A percentile compares a stretch with the other conserved stretches of the same genome.
Conservation (phyloP, 139 green algal genomes). For the Limnomonas spitsbergensis region DNA sequence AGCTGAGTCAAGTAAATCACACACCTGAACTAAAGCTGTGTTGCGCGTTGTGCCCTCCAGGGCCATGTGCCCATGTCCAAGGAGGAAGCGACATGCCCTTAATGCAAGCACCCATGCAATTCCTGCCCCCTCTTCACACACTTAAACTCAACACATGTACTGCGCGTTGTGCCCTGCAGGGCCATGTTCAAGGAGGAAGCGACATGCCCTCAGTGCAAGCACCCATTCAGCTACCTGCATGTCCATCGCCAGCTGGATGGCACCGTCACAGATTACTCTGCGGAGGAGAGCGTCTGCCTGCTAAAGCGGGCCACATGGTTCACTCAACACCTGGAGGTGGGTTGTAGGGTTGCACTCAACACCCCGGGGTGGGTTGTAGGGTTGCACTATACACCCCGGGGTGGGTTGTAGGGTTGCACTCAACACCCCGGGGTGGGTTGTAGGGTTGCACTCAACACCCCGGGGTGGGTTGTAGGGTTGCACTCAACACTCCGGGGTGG, state of each 20-base stretch:
- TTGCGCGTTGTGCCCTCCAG: neutral
- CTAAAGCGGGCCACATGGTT: constrained; percentile 81
- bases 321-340: constrained; percentile 9
- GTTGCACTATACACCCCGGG: no score
- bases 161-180: neutral
- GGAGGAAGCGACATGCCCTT: constrained; percentile 63
- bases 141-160: no score
- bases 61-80: constrained; percentile 55
- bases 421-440: no score
- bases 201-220: constrained; percentile 78
- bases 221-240: constrained; percentile 56
- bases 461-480: no score
- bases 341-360: no score
- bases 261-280: constrained; percentile 65
- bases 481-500: no score
- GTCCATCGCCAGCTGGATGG: constrained; percentile 73
- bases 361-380: no score
- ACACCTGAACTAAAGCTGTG: no score
- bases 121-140: no score
- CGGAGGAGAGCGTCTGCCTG: constrained; percentile 74
- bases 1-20: no score
- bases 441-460: no score
- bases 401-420: no score
- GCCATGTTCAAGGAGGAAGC: constrained; percentile 52
- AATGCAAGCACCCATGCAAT: constrained; percentile 67